Conservation (phyloP, 2,329 filamentous ascomycete genomes). For the Paecilomyces sp. region DNA sequence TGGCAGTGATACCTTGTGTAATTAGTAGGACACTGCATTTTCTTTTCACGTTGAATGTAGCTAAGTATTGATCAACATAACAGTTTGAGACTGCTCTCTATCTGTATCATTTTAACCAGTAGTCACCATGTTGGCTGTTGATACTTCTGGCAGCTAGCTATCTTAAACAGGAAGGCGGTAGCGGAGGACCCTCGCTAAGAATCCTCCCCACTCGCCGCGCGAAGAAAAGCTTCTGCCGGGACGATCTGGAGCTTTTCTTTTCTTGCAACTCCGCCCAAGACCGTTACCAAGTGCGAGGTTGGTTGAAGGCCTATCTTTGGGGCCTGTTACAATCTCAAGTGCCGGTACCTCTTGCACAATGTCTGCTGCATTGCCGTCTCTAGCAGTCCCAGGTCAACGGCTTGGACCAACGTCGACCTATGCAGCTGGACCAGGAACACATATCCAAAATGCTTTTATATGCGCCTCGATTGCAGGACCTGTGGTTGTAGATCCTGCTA, state of each 20-base stretch:
- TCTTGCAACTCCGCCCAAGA: not conserved
- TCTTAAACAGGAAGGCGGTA: not conserved
- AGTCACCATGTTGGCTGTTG: too few relatives aligned
- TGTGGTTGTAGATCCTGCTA: constrained; percentile 49
- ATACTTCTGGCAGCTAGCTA: not conserved
- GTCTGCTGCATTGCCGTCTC: constrained; percentile 25
- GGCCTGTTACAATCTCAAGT: not conserved
- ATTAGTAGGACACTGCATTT: not conserved
- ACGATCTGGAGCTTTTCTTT: not conserved
- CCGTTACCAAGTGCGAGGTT: not conserved
- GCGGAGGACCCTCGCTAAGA: constrained; percentile 4
- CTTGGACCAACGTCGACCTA: constrained; percentile 64
- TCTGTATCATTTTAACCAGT: not conserved
- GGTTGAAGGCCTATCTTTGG: not conserved
- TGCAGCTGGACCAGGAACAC: constrained; percentile 72
- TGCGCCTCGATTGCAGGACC: constrained; percentile 77
- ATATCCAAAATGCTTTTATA: constrained; percentile 67
- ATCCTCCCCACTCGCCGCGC: constrained; percentile 8
- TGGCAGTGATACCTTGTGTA: constrained; percentile 3
- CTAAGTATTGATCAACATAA: not conserved
- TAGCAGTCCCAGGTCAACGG: constrained; percentile 75
- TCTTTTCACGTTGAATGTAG: constrained; percentile 4
- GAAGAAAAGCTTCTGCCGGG: not conserved
- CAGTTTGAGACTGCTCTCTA: not conserved
- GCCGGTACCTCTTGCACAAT: constrained; percentile 9